Evolutionary conservation across 208 protist genomes (phyloP), one percentile per base, ranked within the genome.

Genomic region (Leishmania mexicana): DNA sequence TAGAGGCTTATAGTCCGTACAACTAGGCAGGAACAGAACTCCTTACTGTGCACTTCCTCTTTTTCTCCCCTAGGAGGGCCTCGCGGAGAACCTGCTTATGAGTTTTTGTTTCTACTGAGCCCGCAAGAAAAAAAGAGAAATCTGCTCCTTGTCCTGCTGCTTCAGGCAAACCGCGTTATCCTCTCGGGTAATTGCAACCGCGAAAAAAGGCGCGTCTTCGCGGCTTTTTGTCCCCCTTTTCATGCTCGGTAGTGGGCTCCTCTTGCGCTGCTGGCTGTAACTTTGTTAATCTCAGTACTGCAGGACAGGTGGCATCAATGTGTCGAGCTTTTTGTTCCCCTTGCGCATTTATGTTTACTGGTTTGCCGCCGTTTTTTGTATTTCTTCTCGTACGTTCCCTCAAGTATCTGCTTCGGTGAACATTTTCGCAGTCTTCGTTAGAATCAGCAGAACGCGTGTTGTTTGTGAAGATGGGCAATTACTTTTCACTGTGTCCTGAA

Each of bases 401-500:
- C 1, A 73, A 2, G 21, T 49, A n/a, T 73, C 24, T 53, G 68
- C 13, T 51, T 15, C 68, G 31, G 7, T n/a, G 68, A 49, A 21
- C 11, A 1, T 60, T 11, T 6, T 51, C 28, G 2, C 19, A 7
- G 24, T 19, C 8, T 42, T 60, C 40, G 15, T 17, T 0, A 60
- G 15, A 38, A 17, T 28, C 31, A 45, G 49, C 13, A 4, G 49
- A 51, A 49, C 38, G 1, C 6, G 17, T 67, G 40, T 5, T 1
- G 2, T 8, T 17, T 31, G 35, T 4, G n/a, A 67, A 54, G 17
- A 89, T 89, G 86, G 86, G 86, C 2, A 83, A 81, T 42, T 80
- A 73, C 51, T 45, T 87, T 54, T 86, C 87, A 28, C 40, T 86
- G 3, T 88, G 87, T 53, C 81, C 83, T 40, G 76, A 87, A 19